Evolutionary conservation across 2,329 filamentous ascomycete species (phyloP).

Genomic region (Trichoderma koningiopsis): DNA sequence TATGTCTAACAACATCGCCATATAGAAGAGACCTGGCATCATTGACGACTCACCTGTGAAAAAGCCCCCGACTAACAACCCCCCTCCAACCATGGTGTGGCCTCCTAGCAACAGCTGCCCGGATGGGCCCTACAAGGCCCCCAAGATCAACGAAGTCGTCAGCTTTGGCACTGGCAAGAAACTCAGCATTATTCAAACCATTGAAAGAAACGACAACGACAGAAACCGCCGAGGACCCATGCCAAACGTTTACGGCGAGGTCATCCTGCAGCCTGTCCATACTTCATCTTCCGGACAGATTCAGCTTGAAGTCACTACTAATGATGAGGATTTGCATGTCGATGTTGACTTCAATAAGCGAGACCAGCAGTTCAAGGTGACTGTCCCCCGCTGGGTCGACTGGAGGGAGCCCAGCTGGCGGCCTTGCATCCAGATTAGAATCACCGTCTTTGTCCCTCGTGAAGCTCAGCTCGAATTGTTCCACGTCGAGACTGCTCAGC

Average conservation of each 20-base stretch:
- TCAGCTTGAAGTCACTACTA: slow-evolving; percentile 49
- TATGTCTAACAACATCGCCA: not conserved
- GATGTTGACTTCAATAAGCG: slow-evolving; percentile 38
- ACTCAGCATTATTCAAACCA: slow-evolving; percentile 46
- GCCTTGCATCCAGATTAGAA: slow-evolving; percentile 53
- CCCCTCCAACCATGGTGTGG: slow-evolving; percentile 35
- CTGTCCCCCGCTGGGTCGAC: slow-evolving; percentile 41
- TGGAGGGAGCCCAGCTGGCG: slow-evolving; percentile 35
- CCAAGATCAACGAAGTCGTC: slow-evolving; percentile 31
- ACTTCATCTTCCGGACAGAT: slow-evolving; percentile 41
- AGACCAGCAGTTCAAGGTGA: slow-evolving; percentile 44
- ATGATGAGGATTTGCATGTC: slow-evolving; percentile 46
- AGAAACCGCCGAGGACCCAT: slow-evolving; percentile 30
- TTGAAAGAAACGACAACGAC: slow-evolving; percentile 30
- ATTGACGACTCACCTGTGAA: slow-evolving; percentile 34
- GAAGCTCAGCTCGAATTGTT: slow-evolving; percentile 43
- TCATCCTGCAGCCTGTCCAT: slow-evolving; percentile 47
- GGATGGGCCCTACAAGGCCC: slow-evolving; percentile 30
- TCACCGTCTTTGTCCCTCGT: slow-evolving; percentile 51
- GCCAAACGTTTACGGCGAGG: slow-evolving; percentile 48
- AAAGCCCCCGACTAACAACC: slow-evolving; percentile 25
- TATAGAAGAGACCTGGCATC: slow-evolving; percentile 29
- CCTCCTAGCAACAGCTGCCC: slow-evolving; percentile 33
- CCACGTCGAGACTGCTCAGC: slow-evolving; percentile 41
- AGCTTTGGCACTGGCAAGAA: slow-evolving; percentile 41